A percentile compares a stretch with the other conserved stretches of the same genome.
phyloP scores from a whole-genome alignment of 2,329 filamentous ascomycete genomes.

The Apiospora saccharicola region DNA sequence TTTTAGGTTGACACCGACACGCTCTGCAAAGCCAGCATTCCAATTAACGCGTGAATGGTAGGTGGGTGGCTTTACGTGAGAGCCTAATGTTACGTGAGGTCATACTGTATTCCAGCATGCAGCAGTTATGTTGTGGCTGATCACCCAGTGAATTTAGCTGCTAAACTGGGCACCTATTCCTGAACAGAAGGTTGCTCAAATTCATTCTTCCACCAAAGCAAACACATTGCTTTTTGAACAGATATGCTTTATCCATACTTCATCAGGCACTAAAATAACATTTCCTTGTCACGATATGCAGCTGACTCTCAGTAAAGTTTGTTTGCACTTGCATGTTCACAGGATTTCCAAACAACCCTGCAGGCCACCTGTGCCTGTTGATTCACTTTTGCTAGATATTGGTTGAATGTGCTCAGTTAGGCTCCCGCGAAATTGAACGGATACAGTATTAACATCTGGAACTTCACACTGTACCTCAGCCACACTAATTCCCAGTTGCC shows the following conservation, averaged over 20 bases:
- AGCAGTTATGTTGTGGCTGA: not conserved
- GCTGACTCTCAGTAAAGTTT: not conserved
- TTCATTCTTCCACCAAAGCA: not conserved
- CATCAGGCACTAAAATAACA: not conserved
- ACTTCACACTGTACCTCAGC: not conserved
- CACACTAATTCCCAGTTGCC: not conserved
- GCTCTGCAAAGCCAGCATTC: constrained; percentile 21
- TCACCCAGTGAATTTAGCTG: not conserved
- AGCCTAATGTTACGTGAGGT: constrained; percentile 3
- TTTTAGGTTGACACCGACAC: constrained; percentile 22
- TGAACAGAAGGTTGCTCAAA: not conserved
- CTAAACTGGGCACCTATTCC: not conserved
- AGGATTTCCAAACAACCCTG: not conserved
- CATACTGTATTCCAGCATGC: constrained; percentile 12
- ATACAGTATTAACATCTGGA: not conserved
- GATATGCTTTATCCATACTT: not conserved
- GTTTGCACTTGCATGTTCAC: not conserved
- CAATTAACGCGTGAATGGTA: constrained; percentile 22
- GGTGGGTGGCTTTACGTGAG: not conserved
- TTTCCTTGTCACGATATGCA: not conserved
- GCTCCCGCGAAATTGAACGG: not conserved
- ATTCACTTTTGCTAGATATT: not conserved
- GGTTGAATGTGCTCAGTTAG: not conserved
- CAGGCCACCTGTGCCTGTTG: not conserved
- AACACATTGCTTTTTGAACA: not conserved